These are phyloP conservation scores for Pyricularia sp. DNA, from an alignment of 2,329 filamentous ascomycete species.

Conservation along the genomic window DNA sequence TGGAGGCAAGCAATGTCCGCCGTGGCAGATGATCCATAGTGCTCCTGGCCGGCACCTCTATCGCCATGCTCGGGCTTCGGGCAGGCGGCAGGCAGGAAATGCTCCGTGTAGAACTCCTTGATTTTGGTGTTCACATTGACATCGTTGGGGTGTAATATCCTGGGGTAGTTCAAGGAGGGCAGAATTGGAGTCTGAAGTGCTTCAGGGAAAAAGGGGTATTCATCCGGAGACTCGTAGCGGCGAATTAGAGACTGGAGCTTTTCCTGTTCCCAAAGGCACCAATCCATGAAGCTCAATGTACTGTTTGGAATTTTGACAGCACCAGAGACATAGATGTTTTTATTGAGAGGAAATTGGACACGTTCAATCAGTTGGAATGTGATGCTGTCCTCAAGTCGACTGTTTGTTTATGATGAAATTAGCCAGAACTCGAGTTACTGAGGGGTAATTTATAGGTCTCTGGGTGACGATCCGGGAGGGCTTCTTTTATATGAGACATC, in stretches of 20 bases:
- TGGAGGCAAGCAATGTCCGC: constrained; percentile 86
- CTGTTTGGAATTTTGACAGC: constrained; percentile 66
- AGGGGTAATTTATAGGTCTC: neutral
- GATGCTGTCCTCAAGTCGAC: constrained; percentile 93
- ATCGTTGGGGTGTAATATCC: constrained; percentile 73
- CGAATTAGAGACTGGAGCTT: constrained; percentile 83
- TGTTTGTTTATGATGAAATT: constrained; percentile 22
- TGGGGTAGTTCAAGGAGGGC: constrained; percentile 76
- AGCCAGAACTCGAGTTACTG: constrained; percentile 4
- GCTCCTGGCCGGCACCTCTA: constrained; percentile 75
- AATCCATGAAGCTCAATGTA: constrained; percentile 77
- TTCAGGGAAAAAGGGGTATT: constrained; percentile 91
- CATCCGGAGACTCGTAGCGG: constrained; percentile 90
- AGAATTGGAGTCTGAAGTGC: constrained; percentile 69
- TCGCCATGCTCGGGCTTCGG: constrained; percentile 64
- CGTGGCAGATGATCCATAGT: constrained; percentile 86
- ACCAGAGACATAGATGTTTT: constrained; percentile 70
- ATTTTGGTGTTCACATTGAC: constrained; percentile 86
- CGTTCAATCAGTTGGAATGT: constrained; percentile 94
- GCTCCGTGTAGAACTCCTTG: constrained; percentile 69
- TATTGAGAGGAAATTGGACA: constrained; percentile 91
- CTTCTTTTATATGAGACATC: neutral
- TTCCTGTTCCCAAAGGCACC: constrained; percentile 84
- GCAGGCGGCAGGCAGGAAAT: constrained; percentile 76
- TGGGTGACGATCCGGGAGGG: neutral